Conservation (phyloP, 2,329 filamentous ascomycete species). For the Aspergillus pseudotamarii region DNA sequence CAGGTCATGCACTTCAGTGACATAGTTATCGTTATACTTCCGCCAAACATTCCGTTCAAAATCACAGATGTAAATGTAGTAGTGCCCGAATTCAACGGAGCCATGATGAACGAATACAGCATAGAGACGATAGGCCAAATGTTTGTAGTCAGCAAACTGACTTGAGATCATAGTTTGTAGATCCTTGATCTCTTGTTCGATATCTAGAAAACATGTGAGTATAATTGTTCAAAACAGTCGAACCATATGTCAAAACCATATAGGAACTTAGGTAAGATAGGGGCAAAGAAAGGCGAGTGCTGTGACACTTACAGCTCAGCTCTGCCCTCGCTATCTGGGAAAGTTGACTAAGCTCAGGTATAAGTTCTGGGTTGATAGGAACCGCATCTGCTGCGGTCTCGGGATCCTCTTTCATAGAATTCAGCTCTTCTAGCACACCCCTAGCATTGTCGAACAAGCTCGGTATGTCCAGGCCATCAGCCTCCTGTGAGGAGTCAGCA, state of each 20-base stretch:
- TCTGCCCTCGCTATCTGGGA: slow-evolving; percentile 50
- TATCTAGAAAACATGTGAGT: slow-evolving; percentile 22
- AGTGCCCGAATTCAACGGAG: slow-evolving; percentile 74
- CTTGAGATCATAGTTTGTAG: slow-evolving; percentile 54
- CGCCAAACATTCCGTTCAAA: slow-evolving; percentile 81
- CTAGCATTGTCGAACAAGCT: slow-evolving; percentile 38
- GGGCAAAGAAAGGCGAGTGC: background rate
- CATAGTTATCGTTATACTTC: slow-evolving; percentile 88
- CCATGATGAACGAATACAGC: slow-evolving; percentile 88
- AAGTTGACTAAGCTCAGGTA: slow-evolving; percentile 48
- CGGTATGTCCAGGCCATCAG: slow-evolving; percentile 33
- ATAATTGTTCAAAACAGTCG: background rate
- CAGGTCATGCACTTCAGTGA: slow-evolving; percentile 68
- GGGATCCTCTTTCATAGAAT: slow-evolving; percentile 37
- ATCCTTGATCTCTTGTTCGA: slow-evolving; percentile 52
- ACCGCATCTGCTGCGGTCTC: slow-evolving; percentile 42
- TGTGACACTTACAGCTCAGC: slow-evolving; percentile 43
- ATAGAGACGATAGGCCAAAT: slow-evolving; percentile 78
- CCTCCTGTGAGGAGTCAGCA: slow-evolving; percentile 18
- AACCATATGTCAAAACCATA: background rate
- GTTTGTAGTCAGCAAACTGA: slow-evolving; percentile 65
- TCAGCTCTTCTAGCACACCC: slow-evolving; percentile 48
- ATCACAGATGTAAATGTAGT: slow-evolving; percentile 96
- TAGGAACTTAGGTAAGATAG: background rate
- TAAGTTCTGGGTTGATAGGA: slow-evolving; percentile 45